A percentile compares a stretch with the other conserved stretches of the same genome.
Conservation (phyloP, 2,329 filamentous ascomycete genomes). For the Tolypocladium endophyticum region DNA sequence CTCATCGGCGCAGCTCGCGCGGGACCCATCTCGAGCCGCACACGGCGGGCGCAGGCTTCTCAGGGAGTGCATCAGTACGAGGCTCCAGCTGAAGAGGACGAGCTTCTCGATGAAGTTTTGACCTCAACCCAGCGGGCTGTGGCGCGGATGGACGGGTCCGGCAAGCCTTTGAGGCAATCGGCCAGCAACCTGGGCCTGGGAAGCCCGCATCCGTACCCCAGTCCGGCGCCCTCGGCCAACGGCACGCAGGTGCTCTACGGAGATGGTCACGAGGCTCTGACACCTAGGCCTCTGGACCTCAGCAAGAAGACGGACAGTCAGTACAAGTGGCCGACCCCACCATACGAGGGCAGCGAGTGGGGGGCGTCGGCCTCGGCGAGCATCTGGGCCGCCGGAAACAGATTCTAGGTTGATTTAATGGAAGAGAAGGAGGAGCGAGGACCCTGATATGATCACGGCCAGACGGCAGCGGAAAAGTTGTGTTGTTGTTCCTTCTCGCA, state of each 20-base stretch:
- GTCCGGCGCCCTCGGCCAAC: constrained; percentile 69
- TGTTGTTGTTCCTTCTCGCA: constrained; percentile 6
- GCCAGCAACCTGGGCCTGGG: constrained; percentile 50
- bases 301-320: constrained; percentile 42
- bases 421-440: background rate
- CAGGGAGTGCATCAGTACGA: constrained; percentile 81
- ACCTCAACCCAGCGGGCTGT: constrained; percentile 67
- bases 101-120: constrained; percentile 83
- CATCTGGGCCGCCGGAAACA: constrained; percentile 63
- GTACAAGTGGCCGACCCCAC: constrained; percentile 86
- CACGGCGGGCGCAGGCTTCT: constrained; percentile 62
- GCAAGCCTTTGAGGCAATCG: constrained; percentile 45
- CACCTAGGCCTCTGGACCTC: constrained; percentile 63
- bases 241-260: constrained; percentile 67
- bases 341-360: constrained; percentile 92
- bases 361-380: constrained; percentile 71
- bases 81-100: constrained; percentile 91
- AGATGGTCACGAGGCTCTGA: constrained; percentile 49
- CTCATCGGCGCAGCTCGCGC: constrained; percentile 43
- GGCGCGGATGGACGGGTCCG: constrained; percentile 52
- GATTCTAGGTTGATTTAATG: constrained; percentile 32
- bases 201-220: constrained; percentile 45
- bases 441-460: constrained; percentile 12
- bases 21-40: constrained; percentile 66
- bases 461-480: constrained; percentile 6